Conservation (phyloP, 345 rosid genomes). For the Ailanthus altissimus region DNA sequence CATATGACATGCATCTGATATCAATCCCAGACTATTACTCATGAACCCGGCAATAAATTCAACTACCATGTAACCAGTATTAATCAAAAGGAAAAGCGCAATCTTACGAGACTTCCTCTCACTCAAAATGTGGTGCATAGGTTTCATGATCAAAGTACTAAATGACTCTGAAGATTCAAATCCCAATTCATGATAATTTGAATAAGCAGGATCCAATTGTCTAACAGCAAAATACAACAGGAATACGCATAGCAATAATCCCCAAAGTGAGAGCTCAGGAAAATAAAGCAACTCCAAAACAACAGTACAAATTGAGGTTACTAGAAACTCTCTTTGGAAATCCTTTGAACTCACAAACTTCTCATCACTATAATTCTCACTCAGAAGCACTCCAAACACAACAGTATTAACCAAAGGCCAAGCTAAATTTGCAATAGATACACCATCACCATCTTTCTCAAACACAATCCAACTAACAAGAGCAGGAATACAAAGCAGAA, state of each 20-base stretch:
- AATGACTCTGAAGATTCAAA: constrained; percentile 64
- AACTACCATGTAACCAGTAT: constrained; percentile 84
- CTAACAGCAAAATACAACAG: constrained; percentile 71
- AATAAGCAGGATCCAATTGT: constrained; percentile 59
- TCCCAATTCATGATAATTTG: constrained; percentile 55
- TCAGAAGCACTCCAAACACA: constrained; percentile 83
- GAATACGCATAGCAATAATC: constrained; percentile 69
- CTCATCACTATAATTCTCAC: constrained; percentile 70
- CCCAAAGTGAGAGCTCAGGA: constrained; percentile 84
- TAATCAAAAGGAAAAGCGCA: constrained; percentile 86
- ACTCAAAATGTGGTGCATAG: constrained; percentile 81
- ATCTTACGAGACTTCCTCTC: constrained; percentile 96
- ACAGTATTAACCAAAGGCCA: constrained; percentile 94
- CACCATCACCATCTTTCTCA: constrained; percentile 43
- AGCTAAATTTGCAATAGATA: constrained; percentile 59
- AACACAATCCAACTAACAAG: constrained; percentile 53
- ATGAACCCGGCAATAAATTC: constrained; percentile 92
- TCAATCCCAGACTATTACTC: constrained; percentile 97
- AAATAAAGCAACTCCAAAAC: constrained; percentile 80
- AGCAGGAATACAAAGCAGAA: constrained; percentile 76
- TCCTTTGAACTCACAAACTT: constrained; percentile 59
- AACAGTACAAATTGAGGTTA: constrained; percentile 73
- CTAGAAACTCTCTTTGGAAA: constrained; percentile 64
- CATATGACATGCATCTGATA: constrained; percentile 98
- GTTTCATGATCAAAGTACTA: constrained; percentile 56